Evolutionary conservation across 1,139 yeast genomes (phyloP).

Genomic region (Neolecta irregularis): DNA sequence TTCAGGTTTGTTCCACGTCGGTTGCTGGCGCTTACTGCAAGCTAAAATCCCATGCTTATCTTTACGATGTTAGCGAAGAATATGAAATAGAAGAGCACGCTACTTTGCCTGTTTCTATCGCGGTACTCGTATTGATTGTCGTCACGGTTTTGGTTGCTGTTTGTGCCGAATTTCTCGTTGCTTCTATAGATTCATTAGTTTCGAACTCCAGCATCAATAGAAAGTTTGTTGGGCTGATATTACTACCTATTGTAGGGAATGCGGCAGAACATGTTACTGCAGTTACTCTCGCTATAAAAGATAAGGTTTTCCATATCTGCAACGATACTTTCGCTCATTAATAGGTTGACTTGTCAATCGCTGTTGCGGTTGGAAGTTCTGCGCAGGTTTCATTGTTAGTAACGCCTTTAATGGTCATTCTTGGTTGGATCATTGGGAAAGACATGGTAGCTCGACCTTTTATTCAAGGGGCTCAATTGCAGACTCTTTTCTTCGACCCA

Average conservation of each 20-base stretch:
- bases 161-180: conserved; percentile 87
- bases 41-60: conserved; percentile 61
- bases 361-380: conserved; percentile 95
- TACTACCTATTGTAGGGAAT: conserved; percentile 92
- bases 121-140: conserved; percentile 30
- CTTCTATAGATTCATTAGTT: conserved; percentile 80
- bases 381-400: conserved; percentile 88
- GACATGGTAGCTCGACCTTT: too few relatives aligned
- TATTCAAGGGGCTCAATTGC: too few relatives aligned
- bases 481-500: conserved; percentile 80
- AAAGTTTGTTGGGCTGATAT: conserved; percentile 85
- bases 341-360: conserved; percentile 96
- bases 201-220: conserved; percentile 72
- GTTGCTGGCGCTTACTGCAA: too few relatives aligned
- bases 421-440: conserved; percentile 82
- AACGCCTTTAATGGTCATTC: conserved; percentile 83
- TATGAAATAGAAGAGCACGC: conserved; percentile 21
- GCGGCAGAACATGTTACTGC: conserved; percentile 99
- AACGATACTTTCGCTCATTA: too few relatives aligned
- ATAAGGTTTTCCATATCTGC: too few relatives aligned
- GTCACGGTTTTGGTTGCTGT: conserved; percentile 73
- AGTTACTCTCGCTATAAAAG: conserved; percentile 81
- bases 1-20: too few relatives aligned
- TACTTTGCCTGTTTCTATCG: conserved; percentile 18
- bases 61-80: conserved; percentile 35